Conservation (phyloP, 2,329 filamentous ascomycete species). For the Chrysoporthe cubensis region DNA sequence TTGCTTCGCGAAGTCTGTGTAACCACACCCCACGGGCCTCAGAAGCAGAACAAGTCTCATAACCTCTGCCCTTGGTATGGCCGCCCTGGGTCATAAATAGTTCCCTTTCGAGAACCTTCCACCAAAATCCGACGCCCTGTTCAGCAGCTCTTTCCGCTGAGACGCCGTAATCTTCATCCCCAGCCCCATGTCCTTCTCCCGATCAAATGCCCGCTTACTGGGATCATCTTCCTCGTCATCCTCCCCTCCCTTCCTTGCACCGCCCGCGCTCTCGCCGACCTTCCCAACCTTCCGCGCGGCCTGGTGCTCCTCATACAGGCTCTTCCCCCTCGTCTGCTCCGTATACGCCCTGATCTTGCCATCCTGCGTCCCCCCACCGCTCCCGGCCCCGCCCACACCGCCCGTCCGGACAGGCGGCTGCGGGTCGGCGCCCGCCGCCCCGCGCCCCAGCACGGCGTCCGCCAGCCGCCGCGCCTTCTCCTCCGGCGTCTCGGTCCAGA, state of each 20-base stretch:
- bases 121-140: slow-evolving; percentile 79
- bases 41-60: neutral
- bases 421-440: slow-evolving; percentile 40
- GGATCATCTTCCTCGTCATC: slow-evolving; percentile 84
- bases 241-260: slow-evolving; percentile 42
- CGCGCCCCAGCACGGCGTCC: slow-evolving; percentile 80
- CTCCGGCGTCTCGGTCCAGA: slow-evolving; percentile 92
- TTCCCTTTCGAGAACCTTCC: slow-evolving; percentile 80
- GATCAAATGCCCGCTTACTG: slow-evolving; percentile 84
- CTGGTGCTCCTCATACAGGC: slow-evolving; percentile 63
- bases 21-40: neutral
- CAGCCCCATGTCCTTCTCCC: slow-evolving; percentile 89
- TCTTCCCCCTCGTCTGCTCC: slow-evolving; percentile 59
- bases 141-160: slow-evolving; percentile 78
- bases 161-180: slow-evolving; percentile 72
- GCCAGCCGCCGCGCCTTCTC: slow-evolving; percentile 81
- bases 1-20: neutral
- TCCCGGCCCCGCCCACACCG: slow-evolving; percentile 37
- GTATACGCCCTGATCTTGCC: slow-evolving; percentile 60
- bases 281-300: slow-evolving; percentile 38
- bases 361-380: slow-evolving; percentile 48
- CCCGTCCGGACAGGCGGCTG: neutral
- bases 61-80: neutral
- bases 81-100: slow-evolving; percentile 48
- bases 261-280: slow-evolving; percentile 25